Evolutionary conservation across 768 basidiomycete genomes (phyloP).

Genomic region (Termitomyces sp.): DNA sequence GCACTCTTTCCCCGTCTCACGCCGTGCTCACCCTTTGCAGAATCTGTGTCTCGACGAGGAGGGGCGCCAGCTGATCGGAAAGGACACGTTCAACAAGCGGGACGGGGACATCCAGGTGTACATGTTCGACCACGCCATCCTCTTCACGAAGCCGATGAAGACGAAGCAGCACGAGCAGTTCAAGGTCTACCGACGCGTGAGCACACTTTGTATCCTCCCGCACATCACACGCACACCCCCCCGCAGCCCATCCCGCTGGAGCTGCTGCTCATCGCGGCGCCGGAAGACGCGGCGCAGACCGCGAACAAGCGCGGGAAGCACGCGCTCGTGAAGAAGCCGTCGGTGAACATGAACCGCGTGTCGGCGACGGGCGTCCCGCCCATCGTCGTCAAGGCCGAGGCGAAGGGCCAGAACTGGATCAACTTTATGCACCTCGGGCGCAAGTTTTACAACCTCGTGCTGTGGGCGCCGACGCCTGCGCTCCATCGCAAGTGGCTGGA

Average conservation of each 20-base stretch:
- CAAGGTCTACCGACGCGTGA: slow-evolving; percentile 89
- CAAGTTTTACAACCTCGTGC: slow-evolving; percentile 84
- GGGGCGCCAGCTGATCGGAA: slow-evolving; percentile 86
- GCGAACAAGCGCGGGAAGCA: slow-evolving; percentile 35
- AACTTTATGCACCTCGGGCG: slow-evolving; percentile 93
- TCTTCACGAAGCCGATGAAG: slow-evolving; percentile 82
- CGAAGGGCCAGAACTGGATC: slow-evolving; percentile 85
- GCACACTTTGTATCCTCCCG: slow-evolving; percentile 18
- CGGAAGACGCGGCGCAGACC: slow-evolving; percentile 51
- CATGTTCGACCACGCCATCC: slow-evolving; percentile 92
- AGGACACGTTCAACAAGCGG: slow-evolving; percentile 84
- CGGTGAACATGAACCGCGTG: slow-evolving; percentile 34
- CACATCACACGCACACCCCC: not conserved
- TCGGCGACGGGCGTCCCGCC: slow-evolving; percentile 39
- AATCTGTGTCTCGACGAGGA: slow-evolving; percentile 85
- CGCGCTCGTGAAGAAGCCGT: slow-evolving; percentile 39
- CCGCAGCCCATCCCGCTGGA: slow-evolving; percentile 92
- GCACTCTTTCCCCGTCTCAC: not conserved
- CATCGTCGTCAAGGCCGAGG: slow-evolving; percentile 48
- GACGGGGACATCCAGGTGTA: slow-evolving; percentile 92
- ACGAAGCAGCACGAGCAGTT: slow-evolving; percentile 90
- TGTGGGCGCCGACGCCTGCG: slow-evolving; percentile 85
- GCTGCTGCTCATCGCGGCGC: slow-evolving; percentile 75
- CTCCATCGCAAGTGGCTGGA: slow-evolving; percentile 95
- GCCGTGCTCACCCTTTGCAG: slow-evolving; percentile 30